Percentiles rank a stretch among this genome's conserved stretches.
These are phyloP conservation scores for Luzula sylvatica DNA, from an alignment of 176 grass and related monocot genomes.

Conservation along the genomic window DNA sequence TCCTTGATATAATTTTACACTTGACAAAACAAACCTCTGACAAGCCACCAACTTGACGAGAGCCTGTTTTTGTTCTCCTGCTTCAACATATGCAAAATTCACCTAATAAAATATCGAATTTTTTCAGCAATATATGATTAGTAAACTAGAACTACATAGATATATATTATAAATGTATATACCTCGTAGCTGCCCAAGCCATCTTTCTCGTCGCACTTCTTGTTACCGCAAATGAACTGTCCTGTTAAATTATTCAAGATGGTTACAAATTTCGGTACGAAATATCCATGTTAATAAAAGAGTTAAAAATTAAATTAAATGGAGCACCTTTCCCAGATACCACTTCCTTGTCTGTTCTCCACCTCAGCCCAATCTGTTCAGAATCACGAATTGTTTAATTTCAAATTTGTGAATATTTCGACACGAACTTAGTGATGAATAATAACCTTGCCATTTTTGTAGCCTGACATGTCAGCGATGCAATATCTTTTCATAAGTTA, in stretches of 20 bases:
- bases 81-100: conserved; percentile 94
- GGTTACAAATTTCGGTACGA: too few species aligned
- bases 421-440: too few species aligned
- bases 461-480: conserved; percentile 87
- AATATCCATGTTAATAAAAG: background rate
- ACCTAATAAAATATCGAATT: conserved; percentile 33
- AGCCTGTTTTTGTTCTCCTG: conserved; percentile 71
- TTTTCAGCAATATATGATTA: background rate
- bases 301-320: background rate
- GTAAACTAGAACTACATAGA: background rate
- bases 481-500: conserved; percentile 75
- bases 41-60: conserved; percentile 94
- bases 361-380: conserved; percentile 80
- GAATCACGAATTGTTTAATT: too few species aligned
- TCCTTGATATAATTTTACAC: conserved; percentile 4
- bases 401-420: too few species aligned
- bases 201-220: conserved; percentile 51
- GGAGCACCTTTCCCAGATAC: conserved; percentile 75
- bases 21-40: conserved; percentile 39
- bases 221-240: conserved; percentile 92
- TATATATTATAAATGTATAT: conserved; percentile 13
- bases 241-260: conserved; percentile 26
- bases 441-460: conserved; percentile 71
- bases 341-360: conserved; percentile 93
- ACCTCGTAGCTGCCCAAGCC: conserved; percentile 85